These are phyloP conservation scores for Rhexocercosporidium sp. DNA, from an alignment of 2,329 filamentous ascomycete species.

Conservation along the genomic window DNA sequence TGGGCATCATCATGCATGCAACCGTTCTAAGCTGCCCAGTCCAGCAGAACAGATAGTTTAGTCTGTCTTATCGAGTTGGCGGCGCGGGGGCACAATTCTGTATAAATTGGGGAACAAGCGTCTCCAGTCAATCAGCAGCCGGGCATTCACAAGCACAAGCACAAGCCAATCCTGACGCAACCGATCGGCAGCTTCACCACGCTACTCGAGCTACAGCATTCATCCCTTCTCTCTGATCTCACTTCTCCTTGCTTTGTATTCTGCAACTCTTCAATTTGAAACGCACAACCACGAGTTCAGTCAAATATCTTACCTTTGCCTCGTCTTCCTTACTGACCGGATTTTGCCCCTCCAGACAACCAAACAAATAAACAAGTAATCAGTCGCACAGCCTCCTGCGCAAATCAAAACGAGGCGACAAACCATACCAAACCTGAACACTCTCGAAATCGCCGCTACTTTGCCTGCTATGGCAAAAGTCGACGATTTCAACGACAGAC, in stretches of 20 bases:
- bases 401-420: slow-evolving; percentile 13
- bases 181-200: neutral
- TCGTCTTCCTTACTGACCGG: slow-evolving; percentile 1
- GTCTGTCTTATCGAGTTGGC: slow-evolving; percentile 2
- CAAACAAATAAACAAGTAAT: neutral
- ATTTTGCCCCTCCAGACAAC: slow-evolving; percentile 8
- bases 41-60: slow-evolving; percentile 1
- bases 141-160: slow-evolving; percentile 2
- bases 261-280: neutral
- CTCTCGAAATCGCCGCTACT: slow-evolving; percentile 37
- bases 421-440: neutral
- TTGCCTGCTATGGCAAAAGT: slow-evolving; percentile 73
- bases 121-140: neutral
- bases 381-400: slow-evolving; percentile 6
- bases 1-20: slow-evolving; percentile 26
- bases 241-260: neutral
- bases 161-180: slow-evolving; percentile 16
- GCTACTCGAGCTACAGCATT: slow-evolving; percentile 3
- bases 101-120: neutral
- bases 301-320: neutral
- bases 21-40: neutral
- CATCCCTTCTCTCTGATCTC: neutral
- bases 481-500: slow-evolving; percentile 72
- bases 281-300: neutral
- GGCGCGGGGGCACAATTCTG: slow-evolving; percentile 9